Base-by-base conservation (phyloP, 2,329 filamentous ascomycete genomes). In the Hypoxylon sp. region DNA sequence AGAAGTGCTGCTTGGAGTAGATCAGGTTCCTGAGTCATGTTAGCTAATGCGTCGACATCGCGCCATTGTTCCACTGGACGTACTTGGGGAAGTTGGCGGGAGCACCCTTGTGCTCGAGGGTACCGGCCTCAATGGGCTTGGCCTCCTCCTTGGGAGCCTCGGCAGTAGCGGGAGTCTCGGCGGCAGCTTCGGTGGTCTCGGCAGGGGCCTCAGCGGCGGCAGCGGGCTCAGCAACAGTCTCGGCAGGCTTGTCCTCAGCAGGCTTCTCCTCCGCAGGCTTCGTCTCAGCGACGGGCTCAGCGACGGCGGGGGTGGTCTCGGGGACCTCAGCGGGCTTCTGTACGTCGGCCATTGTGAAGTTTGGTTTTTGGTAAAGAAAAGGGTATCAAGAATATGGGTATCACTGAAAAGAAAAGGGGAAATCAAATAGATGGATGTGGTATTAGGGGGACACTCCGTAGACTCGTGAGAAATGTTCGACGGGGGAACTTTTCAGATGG, bases 1-100 rank as follows among this genome's bases (percentile, higher is more conserved):
- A 93, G 81, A 98, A 97, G 81, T 91, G 91, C 75, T 92, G 92
- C 86, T 97, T 97, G 76, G 88, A 87, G 80, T 92, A 93, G 70
- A 91, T 87, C 72, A 98, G 85, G 76, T 92, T 90, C 86, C 91
- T 96, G 69, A 26, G 18, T 17, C 27, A 60, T 33, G 56, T 55
- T 59, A 45, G 55, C 4, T 10, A 7, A n/a, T n/a, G n/a, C n/a
- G n/a, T n/a, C n/a, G n/a, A n/a, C n/a, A n/a, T n/a, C n/a, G n/a
- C n/a, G n/a, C n/a, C n/a, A n/a, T n/a, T n/a, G n/a, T n/a, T n/a
- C n/a, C 11, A 35, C 18, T n/a, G 3, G 6, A 6, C 91, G 82
- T 84, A 97, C 93, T 96, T 97, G 80, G 94, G 88, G 75, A 85
- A 87, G 78, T 81, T 83, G 64, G 93, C 83, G 74, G 91, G 91